Evolutionary conservation across 1,284 basidiomycete genomes (phyloP).

Genomic region (Irpex sp.): DNA sequence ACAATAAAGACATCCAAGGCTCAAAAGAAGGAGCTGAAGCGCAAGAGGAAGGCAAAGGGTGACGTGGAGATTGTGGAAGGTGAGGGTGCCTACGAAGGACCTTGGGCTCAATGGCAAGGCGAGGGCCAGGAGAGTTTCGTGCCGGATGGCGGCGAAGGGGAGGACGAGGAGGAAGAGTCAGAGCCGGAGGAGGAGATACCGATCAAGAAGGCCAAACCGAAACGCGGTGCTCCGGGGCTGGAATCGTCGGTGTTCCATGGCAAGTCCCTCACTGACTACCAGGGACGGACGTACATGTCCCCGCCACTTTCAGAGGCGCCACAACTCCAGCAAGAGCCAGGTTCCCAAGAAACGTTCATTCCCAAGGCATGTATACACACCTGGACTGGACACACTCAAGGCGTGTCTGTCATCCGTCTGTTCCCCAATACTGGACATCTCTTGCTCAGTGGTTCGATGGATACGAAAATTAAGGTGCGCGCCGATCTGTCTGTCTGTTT

Average conservation of each 20-base stretch:
- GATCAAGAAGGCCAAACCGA: slow-evolving; percentile 73
- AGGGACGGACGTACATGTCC: slow-evolving; percentile 97
- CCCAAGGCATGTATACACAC: slow-evolving; percentile 96
- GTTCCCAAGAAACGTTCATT: slow-evolving; percentile 88
- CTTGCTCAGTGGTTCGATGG: slow-evolving; percentile 93
- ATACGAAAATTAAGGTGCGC: slow-evolving; percentile 95
- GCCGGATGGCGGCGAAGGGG: slow-evolving; percentile 55
- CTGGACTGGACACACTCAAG: slow-evolving; percentile 97
- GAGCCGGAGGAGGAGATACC: slow-evolving; percentile 63
- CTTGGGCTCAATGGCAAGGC: slow-evolving; percentile 93
- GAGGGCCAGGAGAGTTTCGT: slow-evolving; percentile 65
- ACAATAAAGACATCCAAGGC: slow-evolving; percentile 58
- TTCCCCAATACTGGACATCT: slow-evolving; percentile 95
- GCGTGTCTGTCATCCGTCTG: slow-evolving; percentile 88
- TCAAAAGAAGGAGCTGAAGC: slow-evolving; percentile 73
- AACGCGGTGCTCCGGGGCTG: slow-evolving; percentile 77
- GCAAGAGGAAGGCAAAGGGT: slow-evolving; percentile 80
- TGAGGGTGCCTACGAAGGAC: slow-evolving; percentile 88
- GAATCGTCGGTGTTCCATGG: slow-evolving; percentile 97
- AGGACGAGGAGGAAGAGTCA: slow-evolving; percentile 52
- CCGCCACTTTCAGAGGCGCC: slow-evolving; percentile 82
- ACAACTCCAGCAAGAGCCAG: slow-evolving; percentile 75
- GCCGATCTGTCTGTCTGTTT: background rate
- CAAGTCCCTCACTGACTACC: slow-evolving; percentile 95
- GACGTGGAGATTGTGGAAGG: slow-evolving; percentile 85